phyloP scores from a whole-genome alignment of 169 alveolate genomes.

The Eimeria praecox region DNA sequence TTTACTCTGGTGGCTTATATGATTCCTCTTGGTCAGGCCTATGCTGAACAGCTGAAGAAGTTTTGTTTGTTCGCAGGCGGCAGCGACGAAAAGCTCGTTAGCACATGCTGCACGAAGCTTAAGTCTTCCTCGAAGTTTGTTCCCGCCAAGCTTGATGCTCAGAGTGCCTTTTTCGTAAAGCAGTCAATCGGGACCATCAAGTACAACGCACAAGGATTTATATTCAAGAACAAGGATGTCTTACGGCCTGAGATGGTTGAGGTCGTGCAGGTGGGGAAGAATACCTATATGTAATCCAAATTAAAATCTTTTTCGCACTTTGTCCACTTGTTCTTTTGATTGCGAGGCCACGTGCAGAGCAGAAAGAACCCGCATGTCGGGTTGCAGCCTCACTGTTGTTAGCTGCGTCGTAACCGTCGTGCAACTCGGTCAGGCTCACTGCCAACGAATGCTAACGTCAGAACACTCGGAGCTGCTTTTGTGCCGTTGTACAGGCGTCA shows the following conservation, averaged over 20 bases:
- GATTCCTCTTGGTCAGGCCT: neutral
- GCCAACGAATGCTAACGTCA: neutral
- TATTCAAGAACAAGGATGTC: constrained; percentile 93
- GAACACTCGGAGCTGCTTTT: neutral
- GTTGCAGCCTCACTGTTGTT: too few species aligned
- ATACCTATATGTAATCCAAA: neutral
- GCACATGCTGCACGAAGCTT: constrained; percentile 90
- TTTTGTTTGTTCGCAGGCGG: constrained; percentile 80
- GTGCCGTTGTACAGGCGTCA: constrained; percentile 86
- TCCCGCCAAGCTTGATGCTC: constrained; percentile 89
- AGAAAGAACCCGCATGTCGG: neutral
- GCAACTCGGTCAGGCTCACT: neutral
- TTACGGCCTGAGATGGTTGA: constrained; percentile 92
- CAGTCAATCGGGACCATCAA: constrained; percentile 94
- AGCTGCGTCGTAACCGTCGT: too few species aligned
- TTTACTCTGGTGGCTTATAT: neutral
- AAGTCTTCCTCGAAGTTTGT: constrained; percentile 91
- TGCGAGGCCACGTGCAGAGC: neutral
- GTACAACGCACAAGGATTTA: constrained; percentile 91
- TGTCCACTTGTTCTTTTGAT: too few species aligned
- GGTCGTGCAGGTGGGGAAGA: constrained; percentile 56
- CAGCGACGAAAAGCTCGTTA: constrained; percentile 88
- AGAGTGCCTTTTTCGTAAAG: constrained; percentile 85
- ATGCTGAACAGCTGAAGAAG: neutral
- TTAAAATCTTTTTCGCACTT: too few species aligned